These are phyloP conservation scores for Neurospora sublineolata DNA, from an alignment of 495 filamentous ascomycete species.

Conservation along the genomic window DNA sequence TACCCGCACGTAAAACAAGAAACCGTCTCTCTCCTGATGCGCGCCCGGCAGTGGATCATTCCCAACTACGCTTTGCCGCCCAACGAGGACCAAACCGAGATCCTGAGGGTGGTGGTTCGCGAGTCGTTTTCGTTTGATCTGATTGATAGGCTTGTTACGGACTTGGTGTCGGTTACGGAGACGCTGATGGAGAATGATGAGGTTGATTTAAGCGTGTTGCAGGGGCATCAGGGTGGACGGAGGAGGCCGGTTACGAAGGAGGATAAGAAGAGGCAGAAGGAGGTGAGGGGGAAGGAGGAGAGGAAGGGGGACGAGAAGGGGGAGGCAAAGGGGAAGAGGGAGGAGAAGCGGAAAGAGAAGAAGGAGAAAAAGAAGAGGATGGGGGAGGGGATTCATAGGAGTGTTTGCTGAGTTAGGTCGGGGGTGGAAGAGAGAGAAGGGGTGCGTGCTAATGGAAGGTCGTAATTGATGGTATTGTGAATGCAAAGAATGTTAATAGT, in stretches of 20 bases:
- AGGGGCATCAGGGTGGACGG: conserved; percentile 18
- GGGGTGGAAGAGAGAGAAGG: not conserved
- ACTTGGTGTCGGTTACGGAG: conserved; percentile 46
- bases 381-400: conserved; percentile 48
- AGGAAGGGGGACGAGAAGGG: conserved; percentile 10
- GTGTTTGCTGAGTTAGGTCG: conserved; percentile 35
- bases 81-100: conserved; percentile 50
- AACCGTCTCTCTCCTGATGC: conserved; percentile 50
- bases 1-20: conserved; percentile 58
- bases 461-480: not conserved
- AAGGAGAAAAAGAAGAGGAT: conserved; percentile 26
- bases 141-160: conserved; percentile 48
- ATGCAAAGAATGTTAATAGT: not conserved
- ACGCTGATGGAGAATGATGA: conserved; percentile 42
- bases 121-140: conserved; percentile 61
- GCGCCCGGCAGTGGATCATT: conserved; percentile 64
- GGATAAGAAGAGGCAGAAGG: conserved; percentile 17
- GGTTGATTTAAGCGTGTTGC: conserved; percentile 32
- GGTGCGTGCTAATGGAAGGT: not conserved
- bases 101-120: conserved; percentile 56
- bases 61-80: conserved; percentile 66
- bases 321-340: conserved; percentile 12
- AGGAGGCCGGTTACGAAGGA: conserved; percentile 12
- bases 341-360: conserved; percentile 9
- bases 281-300: conserved; percentile 9